Evolutionary conservation across 257 asterid genomes (phyloP).

Genomic region (Nicotiana otophora): DNA sequence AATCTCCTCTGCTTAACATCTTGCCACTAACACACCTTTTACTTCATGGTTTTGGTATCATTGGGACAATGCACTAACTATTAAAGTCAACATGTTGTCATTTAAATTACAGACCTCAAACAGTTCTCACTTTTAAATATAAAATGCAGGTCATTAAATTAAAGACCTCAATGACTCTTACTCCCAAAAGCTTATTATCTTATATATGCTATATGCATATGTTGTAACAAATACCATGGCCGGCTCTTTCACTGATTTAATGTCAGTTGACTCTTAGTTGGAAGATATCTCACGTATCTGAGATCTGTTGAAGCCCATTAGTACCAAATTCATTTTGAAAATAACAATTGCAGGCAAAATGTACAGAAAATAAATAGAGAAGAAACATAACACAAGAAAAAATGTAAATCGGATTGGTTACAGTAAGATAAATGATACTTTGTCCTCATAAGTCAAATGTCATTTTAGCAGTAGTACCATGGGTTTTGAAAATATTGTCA

Average conservation of each 20-base stretch:
- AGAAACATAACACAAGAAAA: background rate
- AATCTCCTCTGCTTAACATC: no score
- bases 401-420: background rate
- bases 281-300: background rate
- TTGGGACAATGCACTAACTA: no score
- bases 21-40: no score
- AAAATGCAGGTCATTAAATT: no score
- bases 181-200: no score
- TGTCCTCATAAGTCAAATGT: background rate
- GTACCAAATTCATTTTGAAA: background rate
- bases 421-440: background rate
- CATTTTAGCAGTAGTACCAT: constrained; percentile 43
- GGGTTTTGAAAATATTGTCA: constrained; percentile 45
- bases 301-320: background rate
- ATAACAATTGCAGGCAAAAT: background rate
- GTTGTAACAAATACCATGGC: background rate
- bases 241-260: background rate
- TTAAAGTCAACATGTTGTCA: no score
- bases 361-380: background rate
- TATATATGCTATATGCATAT: background rate
- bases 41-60: no score
- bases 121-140: no score
- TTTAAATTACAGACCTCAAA: no score
- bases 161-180: no score
- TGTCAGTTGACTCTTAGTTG: background rate